These are phyloP conservation scores for Leccinellum albellum DNA, from an alignment of 768 basidiomycete genomes.

Conservation along the genomic window DNA sequence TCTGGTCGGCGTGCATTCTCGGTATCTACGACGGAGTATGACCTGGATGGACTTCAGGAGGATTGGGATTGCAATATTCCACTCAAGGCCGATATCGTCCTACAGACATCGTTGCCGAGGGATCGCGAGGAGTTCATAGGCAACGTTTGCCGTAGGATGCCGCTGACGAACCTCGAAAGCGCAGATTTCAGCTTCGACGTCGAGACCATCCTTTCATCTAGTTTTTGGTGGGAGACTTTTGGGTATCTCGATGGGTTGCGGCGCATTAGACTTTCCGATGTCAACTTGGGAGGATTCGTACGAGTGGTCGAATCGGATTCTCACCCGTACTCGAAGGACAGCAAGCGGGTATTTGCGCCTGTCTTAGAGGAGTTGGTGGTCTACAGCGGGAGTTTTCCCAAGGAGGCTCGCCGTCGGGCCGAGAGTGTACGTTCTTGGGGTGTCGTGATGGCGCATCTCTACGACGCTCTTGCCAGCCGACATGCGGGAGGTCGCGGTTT, in stretches of 20 bases:
- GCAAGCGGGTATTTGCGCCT: slow-evolving; percentile 11
- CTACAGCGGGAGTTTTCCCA: slow-evolving; percentile 4
- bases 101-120: slow-evolving; percentile 2
- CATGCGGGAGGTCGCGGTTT: slow-evolving; percentile 8
- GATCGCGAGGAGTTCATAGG: slow-evolving; percentile 13
- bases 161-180: slow-evolving; percentile 10
- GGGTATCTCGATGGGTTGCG: slow-evolving; percentile 13
- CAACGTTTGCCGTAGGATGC: slow-evolving; percentile 11
- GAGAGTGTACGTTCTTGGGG: slow-evolving; percentile 2
- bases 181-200: slow-evolving; percentile 10
- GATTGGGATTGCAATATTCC: slow-evolving; percentile 20
- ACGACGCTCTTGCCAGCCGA: slow-evolving; percentile 15
- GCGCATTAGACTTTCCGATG: slow-evolving; percentile 8
- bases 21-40: slow-evolving; percentile 3
- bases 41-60: slow-evolving; percentile 5
- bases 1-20: slow-evolving; percentile 8
- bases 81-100: slow-evolving; percentile 13
- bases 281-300: slow-evolving; percentile 9
- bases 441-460: slow-evolving; percentile 8
- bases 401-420: neutral
- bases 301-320: neutral
- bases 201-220: slow-evolving; percentile 2
- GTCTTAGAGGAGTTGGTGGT: slow-evolving; percentile 15
- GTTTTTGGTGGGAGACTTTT: slow-evolving; percentile 18
- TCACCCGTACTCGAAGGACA: neutral